Evolutionary conservation across 345 rosid species (phyloP), one percentile per base, ranked within the genome.

Genomic region (Mangifera indica): DNA sequence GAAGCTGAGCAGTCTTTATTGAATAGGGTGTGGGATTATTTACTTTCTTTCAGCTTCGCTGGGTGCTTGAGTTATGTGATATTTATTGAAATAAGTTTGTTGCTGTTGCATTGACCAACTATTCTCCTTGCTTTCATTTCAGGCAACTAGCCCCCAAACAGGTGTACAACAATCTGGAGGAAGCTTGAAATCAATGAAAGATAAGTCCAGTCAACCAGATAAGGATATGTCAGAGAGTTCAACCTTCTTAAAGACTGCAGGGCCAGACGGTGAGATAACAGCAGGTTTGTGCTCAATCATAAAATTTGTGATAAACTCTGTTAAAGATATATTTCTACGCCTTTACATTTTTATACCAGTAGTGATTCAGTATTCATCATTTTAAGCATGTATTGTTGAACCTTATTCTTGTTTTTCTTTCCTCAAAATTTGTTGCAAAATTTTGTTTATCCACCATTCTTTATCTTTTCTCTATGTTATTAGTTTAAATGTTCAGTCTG

Each of bases 91-190:
- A 7, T 54, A 48, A 52, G 60, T 56, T 57, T 5, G 21, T 25
- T 52, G 32, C 45, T 2, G 22, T 66, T 34, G 8, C 53, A 42
- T 5, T 26, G 20, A 57, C 58, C 6, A 9, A 52, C 40, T 18
- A 5, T 55, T 34, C 69, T 69, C 2, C 32, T 29, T 72, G 65
- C 74, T 65, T 69, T 49, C 52, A 42, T 57, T 72, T 73, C 77
- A 96, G 99, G 93, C 97, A 72, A 78, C 98, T 52, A 91, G 97
- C 84, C 99, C 98, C 81, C 98, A 81, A 74, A 86, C 86, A 46
- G 88, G 90, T 74, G 90, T 77, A 63, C 87, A 84, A 64, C 78
- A 77, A 71, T 74, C 90, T 75, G 96, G 92, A 60, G 98, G 94
- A 71, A 96, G 86, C 90, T 75, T 93, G 77, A 96, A 93, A 82